Conservation (phyloP, 2,329 filamentous ascomycete species). For the Diaporthe amygdali region DNA sequence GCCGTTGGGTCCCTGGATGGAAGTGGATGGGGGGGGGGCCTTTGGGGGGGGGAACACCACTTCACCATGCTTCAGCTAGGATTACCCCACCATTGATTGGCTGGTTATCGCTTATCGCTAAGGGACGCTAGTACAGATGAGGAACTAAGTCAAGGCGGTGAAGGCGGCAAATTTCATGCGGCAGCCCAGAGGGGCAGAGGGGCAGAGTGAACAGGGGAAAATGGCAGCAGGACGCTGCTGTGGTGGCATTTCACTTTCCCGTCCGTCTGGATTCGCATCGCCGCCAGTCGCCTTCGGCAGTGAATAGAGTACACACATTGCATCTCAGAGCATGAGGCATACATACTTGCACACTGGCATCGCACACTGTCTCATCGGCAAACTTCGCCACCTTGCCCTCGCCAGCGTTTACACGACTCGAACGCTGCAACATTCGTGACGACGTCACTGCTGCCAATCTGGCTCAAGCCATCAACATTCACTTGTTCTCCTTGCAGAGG, state of each 20-base stretch:
- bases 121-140: slow-evolving; percentile 27
- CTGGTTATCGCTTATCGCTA: slow-evolving; percentile 26
- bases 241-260: neutral
- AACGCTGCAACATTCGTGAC: neutral
- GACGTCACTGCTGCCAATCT: neutral
- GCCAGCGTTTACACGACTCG: neutral
- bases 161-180: slow-evolving; percentile 28
- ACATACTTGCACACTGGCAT: too few species aligned
- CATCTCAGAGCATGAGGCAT: neutral
- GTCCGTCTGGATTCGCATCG: neutral
- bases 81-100: slow-evolving; percentile 35
- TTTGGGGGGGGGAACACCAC: neutral
- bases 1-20: neutral
- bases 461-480: neutral
- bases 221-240: neutral
- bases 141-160: slow-evolving; percentile 34
- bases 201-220: too few species aligned
- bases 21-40: neutral
- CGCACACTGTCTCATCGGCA: neutral
- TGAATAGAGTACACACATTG: neutral
- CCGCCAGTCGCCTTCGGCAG: neutral
- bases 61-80: slow-evolving; percentile 18
- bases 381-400: neutral
- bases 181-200: slow-evolving; percentile 24
- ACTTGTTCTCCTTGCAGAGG: neutral